phyloP scores from a whole-genome alignment of 2,329 filamentous ascomycete genomes.

The Fusarium tuaranense region DNA sequence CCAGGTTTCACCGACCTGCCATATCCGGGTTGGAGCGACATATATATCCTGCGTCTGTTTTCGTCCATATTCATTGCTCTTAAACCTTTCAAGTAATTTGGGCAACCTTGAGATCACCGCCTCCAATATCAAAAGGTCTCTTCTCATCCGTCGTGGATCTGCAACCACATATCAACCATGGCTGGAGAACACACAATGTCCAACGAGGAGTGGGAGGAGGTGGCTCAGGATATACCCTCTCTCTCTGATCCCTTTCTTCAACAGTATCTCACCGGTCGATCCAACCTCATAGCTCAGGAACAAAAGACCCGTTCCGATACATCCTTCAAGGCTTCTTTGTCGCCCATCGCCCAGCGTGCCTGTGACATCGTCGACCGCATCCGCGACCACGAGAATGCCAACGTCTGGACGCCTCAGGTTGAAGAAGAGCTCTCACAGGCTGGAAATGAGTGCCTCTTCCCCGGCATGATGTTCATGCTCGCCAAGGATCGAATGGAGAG shows the following conservation, averaged over 20 bases:
- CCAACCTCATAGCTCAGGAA: constrained; percentile 83
- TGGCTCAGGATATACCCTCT: constrained; percentile 67
- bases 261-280: constrained; percentile 82
- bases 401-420: constrained; percentile 80
- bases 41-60: constrained; percentile 8
- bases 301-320: constrained; percentile 81
- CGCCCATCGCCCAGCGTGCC: constrained; percentile 81
- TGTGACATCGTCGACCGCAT: constrained; percentile 85
- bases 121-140: background rate
- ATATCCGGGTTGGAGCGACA: constrained; percentile 31
- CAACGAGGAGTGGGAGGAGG: constrained; percentile 70
- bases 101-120: background rate
- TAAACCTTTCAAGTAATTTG: background rate
- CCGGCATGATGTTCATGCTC: constrained; percentile 93
- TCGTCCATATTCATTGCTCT: constrained; percentile 10
- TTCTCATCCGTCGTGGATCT: background rate
- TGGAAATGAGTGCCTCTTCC: constrained; percentile 75
- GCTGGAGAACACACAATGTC: constrained; percentile 51
- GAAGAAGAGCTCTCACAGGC: constrained; percentile 76
- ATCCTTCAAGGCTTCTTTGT: constrained; percentile 79
- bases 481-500: constrained; percentile 88
- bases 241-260: constrained; percentile 81
- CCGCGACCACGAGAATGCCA: constrained; percentile 79
- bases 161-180: constrained; percentile 40
- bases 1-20: constrained; percentile 31